These are phyloP conservation scores for Saccharomycopsis guyanensis DNA, from an alignment of 805 yeast genomes.

Conservation along the genomic window DNA sequence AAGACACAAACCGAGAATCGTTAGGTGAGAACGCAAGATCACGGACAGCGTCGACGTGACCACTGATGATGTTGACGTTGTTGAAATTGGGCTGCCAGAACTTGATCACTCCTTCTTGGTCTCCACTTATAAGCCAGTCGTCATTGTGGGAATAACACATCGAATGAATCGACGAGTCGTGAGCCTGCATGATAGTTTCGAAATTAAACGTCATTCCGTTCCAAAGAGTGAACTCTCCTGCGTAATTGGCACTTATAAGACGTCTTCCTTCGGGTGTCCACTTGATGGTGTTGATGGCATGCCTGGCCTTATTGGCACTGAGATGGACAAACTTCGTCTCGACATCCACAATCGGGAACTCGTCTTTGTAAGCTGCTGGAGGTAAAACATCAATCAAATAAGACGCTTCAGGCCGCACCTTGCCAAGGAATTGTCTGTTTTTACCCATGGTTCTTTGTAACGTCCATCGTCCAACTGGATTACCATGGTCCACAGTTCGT, in stretches of 20 bases:
- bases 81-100: slow-evolving; percentile 98
- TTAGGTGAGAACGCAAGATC: slow-evolving; percentile 86
- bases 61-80: slow-evolving; percentile 76
- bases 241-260: slow-evolving; percentile 78
- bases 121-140: slow-evolving; percentile 93
- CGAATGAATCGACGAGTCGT: slow-evolving; percentile 80
- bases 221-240: slow-evolving; percentile 97
- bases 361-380: slow-evolving; percentile 46
- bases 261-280: slow-evolving; percentile 98
- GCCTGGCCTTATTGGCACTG: slow-evolving; percentile 84
- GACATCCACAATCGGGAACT: slow-evolving; percentile 49
- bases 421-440: slow-evolving; percentile 37
- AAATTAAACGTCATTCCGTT: slow-evolving; percentile 91
- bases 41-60: slow-evolving; percentile 75
- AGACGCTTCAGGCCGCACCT: slow-evolving; percentile 60
- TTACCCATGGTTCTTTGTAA: slow-evolving; percentile 38
- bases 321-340: slow-evolving; percentile 83
- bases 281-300: slow-evolving; percentile 79
- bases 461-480: slow-evolving; percentile 61
- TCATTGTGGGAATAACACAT: slow-evolving; percentile 80
- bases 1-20: slow-evolving; percentile 86
- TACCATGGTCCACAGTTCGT: slow-evolving; percentile 73
- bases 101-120: slow-evolving; percentile 83
- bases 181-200: slow-evolving; percentile 98
- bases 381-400: slow-evolving; percentile 60